Evolutionary conservation across 1,139 yeast species (phyloP), one percentile per base, ranked within the genome.

Genomic region (Blastobotrys persicus): DNA sequence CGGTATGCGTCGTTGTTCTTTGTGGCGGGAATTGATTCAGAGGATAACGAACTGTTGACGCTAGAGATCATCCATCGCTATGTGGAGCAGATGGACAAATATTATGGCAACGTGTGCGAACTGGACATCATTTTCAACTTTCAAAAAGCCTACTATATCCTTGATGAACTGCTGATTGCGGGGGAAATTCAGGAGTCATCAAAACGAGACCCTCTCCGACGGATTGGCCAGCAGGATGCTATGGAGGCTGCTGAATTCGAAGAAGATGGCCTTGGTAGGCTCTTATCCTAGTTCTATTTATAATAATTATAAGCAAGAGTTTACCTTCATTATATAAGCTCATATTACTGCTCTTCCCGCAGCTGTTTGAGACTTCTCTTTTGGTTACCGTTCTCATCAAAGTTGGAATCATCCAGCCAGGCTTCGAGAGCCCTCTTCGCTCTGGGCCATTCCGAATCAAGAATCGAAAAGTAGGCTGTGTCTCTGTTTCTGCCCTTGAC

Each of bases 71-170:
- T 94, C 47, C 98, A 94, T 65, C 75, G 98, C 52, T 94, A 84
- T 65, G 99, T 94, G 45, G 98, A 94, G 67, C 89, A 88, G 60
- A 88, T 92, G 96, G 99, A 92, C 72, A 85, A 86, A 62, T 81
- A 89, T 59, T 92, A 88, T 64, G 98, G 97, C n/a, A 92, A 89
- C 64, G 98, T 92, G 17, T 87, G 96, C 69, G 97, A 89, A 64
- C 64, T 69, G 28, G 72, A 91, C 68, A 89, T 92, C 55, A 92
- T 92, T 47, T 92, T 92, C 77, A 95, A 95, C 59, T 92, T 92
- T 70, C 87, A 85, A 61, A 86, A 88, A 65, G 98, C 98, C 0
- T 92, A 92, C 66, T 87, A 88, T 67, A 85, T 92, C 14, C 73
- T 94, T 57, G 97, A 92, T 67, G 98, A 94, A 66, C 73, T 92